phyloP scores from a whole-genome alignment of 225 moss, liverwort and hornwort genomes.

The Anthoceros angustus region DNA sequence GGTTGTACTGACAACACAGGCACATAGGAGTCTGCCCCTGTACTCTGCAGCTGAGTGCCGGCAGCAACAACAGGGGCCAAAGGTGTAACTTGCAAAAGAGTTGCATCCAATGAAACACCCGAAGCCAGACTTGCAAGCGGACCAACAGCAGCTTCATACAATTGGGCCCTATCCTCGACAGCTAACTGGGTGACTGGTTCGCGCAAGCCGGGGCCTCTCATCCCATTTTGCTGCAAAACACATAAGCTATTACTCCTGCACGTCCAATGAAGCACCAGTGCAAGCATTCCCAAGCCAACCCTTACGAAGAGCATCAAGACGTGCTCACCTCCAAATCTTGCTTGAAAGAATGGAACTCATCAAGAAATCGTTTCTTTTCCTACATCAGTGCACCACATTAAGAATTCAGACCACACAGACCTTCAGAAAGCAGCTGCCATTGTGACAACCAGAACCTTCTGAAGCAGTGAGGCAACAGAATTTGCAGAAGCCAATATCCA shows the following conservation, averaged over 20 bases:
- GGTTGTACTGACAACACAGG: constrained; percentile 31
- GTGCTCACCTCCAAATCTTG: constrained; percentile 39
- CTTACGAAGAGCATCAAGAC: constrained; percentile 5
- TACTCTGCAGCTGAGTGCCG: constrained; percentile 42
- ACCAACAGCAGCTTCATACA: constrained; percentile 27
- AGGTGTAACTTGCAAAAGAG: constrained; percentile 22
- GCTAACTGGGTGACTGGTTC: constrained; percentile 35
- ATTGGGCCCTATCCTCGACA: constrained; percentile 40
- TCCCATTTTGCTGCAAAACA: constrained; percentile 31
- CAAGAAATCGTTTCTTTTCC: constrained; percentile 58
- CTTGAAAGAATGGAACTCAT: constrained; percentile 46
- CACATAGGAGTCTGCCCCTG: constrained; percentile 44
- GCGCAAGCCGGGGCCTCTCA: constrained; percentile 23
- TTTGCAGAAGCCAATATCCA: constrained; percentile 6
- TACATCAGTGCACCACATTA: constrained; percentile 6
- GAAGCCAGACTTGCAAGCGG: constrained; percentile 23
- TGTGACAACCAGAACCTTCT: too few species aligned
- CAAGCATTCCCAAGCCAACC: neutral
- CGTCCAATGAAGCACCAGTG: neutral
- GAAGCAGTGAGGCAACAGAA: neutral
- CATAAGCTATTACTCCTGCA: neutral
- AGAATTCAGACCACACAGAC: neutral
- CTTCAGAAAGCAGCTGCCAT: neutral
- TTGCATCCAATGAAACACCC: constrained; percentile 16
- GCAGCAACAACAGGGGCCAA: constrained; percentile 22